Percentiles rank a stretch among this genome's conserved stretches.
Evolutionary conservation across 345 rosid species (phyloP).

Genomic region (Linum lewisii): DNA sequence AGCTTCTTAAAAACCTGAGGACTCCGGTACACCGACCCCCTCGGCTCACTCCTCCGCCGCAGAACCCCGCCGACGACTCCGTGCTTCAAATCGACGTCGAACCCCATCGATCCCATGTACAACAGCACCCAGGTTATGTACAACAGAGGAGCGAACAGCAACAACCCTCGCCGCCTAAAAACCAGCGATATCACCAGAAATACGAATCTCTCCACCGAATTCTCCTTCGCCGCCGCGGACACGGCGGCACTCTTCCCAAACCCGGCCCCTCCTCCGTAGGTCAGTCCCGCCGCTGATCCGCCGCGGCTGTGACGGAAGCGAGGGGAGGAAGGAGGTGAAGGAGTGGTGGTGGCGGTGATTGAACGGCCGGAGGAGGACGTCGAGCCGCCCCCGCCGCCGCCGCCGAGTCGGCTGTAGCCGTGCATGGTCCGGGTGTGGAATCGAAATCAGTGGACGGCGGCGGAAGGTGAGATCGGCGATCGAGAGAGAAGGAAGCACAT

Average conservation of each 20-base stretch:
- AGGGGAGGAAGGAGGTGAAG: slow-evolving; percentile 84
- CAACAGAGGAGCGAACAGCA: slow-evolving; percentile 75
- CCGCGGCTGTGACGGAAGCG: slow-evolving; percentile 53
- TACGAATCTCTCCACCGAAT: slow-evolving; percentile 40
- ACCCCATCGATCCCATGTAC: slow-evolving; percentile 76
- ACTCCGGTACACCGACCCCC: slow-evolving; percentile 80
- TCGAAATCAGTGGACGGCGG: neutral
- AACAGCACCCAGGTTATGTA: slow-evolving; percentile 80
- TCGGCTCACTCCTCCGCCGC: slow-evolving; percentile 41
- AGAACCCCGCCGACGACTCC: slow-evolving; percentile 29
- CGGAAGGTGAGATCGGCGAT: neutral
- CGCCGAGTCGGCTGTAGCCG: slow-evolving; percentile 81
- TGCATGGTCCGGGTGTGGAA: slow-evolving; percentile 32
- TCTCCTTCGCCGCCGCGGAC: slow-evolving; percentile 34
- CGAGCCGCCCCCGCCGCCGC: slow-evolving; percentile 14
- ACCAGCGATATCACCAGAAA: slow-evolving; percentile 45
- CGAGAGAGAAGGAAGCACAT: neutral
- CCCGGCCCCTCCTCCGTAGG: slow-evolving; percentile 8
- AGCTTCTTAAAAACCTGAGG: slow-evolving; percentile 74
- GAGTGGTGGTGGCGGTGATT: slow-evolving; percentile 17
- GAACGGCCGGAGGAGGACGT: slow-evolving; percentile 28
- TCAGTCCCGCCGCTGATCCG: slow-evolving; percentile 15
- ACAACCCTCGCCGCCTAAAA: slow-evolving; percentile 64
- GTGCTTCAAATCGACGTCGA: slow-evolving; percentile 54
- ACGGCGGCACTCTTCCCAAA: slow-evolving; percentile 20